phyloP scores from a whole-genome alignment of 1,139 yeast species.

The Diutina sp. region DNA sequence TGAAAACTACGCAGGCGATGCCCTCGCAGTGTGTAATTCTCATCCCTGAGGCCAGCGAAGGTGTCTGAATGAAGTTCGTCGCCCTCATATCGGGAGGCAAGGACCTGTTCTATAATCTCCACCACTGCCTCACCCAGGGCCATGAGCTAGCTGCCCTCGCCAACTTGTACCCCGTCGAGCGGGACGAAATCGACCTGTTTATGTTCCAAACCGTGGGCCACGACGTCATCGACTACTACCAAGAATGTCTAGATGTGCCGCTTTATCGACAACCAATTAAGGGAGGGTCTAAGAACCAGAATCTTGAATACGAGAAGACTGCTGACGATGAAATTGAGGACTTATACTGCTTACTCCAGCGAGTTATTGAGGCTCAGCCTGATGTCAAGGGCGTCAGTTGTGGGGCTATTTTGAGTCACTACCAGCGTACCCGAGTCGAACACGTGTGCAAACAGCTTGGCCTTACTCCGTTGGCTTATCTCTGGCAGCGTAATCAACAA shows the following conservation, averaged over 20 bases:
- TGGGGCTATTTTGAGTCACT: slow-evolving; percentile 89
- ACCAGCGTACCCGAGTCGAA: slow-evolving; percentile 88
- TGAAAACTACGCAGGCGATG: not conserved
- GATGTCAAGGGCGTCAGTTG: slow-evolving; percentile 80
- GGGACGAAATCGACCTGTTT: slow-evolving; percentile 71
- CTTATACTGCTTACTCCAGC: slow-evolving; percentile 35
- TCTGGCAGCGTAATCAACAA: slow-evolving; percentile 83
- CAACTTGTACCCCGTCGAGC: slow-evolving; percentile 56
- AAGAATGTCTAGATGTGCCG: slow-evolving; percentile 67
- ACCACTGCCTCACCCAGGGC: slow-evolving; percentile 72
- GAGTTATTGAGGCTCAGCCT: slow-evolving; percentile 44
- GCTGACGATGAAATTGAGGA: slow-evolving; percentile 81
- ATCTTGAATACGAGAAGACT: slow-evolving; percentile 55
- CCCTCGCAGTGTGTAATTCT: slow-evolving; percentile 83
- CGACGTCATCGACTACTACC: slow-evolving; percentile 54
- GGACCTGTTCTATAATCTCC: slow-evolving; percentile 82
- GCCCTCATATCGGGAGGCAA: slow-evolving; percentile 94
- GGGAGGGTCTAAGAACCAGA: slow-evolving; percentile 53
- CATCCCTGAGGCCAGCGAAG: slow-evolving; percentile 92
- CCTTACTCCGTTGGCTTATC: slow-evolving; percentile 55
- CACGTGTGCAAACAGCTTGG: slow-evolving; percentile 70
- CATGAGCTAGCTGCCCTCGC: slow-evolving; percentile 81
- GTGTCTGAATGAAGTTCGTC: slow-evolving; percentile 60
- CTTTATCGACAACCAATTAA: slow-evolving; percentile 56
- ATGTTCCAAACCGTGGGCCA: slow-evolving; percentile 99